Evolutionary conservation across 805 yeast genomes (phyloP).

Genomic region (Kazachstania bromeliacearum): DNA sequence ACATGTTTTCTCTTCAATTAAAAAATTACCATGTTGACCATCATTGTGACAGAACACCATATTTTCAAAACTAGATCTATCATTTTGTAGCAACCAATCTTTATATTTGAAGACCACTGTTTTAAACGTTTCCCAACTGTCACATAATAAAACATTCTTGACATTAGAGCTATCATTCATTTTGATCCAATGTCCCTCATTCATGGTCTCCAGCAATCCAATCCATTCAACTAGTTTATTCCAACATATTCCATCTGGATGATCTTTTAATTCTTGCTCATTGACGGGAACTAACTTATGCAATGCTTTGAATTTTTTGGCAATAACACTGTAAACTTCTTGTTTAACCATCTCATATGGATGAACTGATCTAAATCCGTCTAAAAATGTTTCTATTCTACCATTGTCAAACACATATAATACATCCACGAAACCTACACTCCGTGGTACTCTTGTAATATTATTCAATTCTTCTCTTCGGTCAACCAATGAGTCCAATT

Average conservation of each 20-base stretch:
- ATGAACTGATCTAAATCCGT: slow-evolving; percentile 64
- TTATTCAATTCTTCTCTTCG: slow-evolving; percentile 64
- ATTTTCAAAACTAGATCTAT: slow-evolving; percentile 2
- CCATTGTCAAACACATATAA: slow-evolving; percentile 85
- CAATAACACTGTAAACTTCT: slow-evolving; percentile 64
- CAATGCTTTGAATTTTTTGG: slow-evolving; percentile 85
- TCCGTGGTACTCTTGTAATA: slow-evolving; percentile 56
- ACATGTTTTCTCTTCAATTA: slow-evolving; percentile 37
- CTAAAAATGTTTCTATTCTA: slow-evolving; percentile 79
- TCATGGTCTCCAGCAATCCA: slow-evolving; percentile 30
- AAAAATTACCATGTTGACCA: slow-evolving; percentile 84
- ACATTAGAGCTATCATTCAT: slow-evolving; percentile 17
- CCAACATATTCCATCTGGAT: slow-evolving; percentile 55
- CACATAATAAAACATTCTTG: slow-evolving; percentile 31
- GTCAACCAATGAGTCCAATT: slow-evolving; percentile 75
- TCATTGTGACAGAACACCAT: slow-evolving; percentile 87
- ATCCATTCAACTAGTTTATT: slow-evolving; percentile 61
- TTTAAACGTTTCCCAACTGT: slow-evolving; percentile 40
- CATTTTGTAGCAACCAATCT: slow-evolving; percentile 40
- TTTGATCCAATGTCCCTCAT: slow-evolving; percentile 22
- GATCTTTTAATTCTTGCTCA: slow-evolving; percentile 39
- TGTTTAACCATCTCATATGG: slow-evolving; percentile 60
- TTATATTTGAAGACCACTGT: slow-evolving; percentile 40
- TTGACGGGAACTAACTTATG: slow-evolving; percentile 63
- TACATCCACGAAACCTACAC: slow-evolving; percentile 31